Evolutionary conservation across 768 basidiomycete genomes (phyloP).

Genomic region (Boletus patriciae): DNA sequence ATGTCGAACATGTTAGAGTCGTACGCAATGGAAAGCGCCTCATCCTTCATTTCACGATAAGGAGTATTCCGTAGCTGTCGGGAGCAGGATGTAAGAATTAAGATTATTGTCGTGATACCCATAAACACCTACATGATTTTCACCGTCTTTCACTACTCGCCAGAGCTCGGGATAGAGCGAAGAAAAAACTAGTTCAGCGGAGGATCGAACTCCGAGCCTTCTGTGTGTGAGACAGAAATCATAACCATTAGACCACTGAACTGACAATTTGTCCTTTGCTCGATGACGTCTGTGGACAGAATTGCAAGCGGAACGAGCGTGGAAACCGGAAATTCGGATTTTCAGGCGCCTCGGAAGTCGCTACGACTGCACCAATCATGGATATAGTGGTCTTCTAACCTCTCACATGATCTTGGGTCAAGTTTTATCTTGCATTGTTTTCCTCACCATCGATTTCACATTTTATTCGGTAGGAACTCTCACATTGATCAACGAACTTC

Average conservation of each 20-base stretch:
- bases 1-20: neutral
- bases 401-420: too few relatives aligned
- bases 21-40: constrained; percentile 31
- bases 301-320: too few relatives aligned
- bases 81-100: neutral
- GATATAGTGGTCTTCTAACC: too few relatives aligned
- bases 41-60: constrained; percentile 26
- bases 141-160: neutral
- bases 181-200: constrained; percentile 34
- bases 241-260: constrained; percentile 41
- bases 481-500: too few relatives aligned
- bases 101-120: neutral
- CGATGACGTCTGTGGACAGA: too few relatives aligned
- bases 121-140: neutral
- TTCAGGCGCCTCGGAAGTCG: too few relatives aligned
- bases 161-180: too few relatives aligned
- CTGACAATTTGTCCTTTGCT: neutral
- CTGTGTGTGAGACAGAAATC: constrained; percentile 41
- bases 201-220: constrained; percentile 40
- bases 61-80: neutral
- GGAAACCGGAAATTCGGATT: too few relatives aligned
- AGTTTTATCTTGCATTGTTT: too few relatives aligned
- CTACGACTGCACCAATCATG: too few relatives aligned
- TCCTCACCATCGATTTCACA: too few relatives aligned
- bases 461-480: too few relatives aligned